Conservation (phyloP, 805 yeast species). For the Candida parachauliodes region DNA sequence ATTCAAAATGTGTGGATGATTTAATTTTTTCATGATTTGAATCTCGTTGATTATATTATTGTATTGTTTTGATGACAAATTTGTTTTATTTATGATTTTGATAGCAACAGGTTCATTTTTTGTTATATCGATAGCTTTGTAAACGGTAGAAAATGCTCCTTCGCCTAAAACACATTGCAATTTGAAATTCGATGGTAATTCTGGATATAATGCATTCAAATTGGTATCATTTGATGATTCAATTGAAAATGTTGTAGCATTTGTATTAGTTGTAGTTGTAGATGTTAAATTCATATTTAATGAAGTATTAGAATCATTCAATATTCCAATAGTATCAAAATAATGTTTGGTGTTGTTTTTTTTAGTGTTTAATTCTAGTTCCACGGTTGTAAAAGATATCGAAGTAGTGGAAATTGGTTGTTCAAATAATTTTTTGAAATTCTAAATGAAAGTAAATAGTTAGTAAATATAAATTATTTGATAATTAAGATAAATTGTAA, state of each 20-base stretch:
- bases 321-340: neutral
- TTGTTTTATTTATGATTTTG: slow-evolving; percentile 65
- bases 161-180: slow-evolving; percentile 52
- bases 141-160: slow-evolving; percentile 90
- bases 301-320: neutral
- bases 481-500: too few relatives aligned
- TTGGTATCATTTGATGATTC: neutral
- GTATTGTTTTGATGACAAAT: slow-evolving; percentile 49
- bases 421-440: slow-evolving; percentile 9
- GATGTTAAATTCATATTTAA: neutral
- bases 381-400: slow-evolving; percentile 8
- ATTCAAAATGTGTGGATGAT: slow-evolving; percentile 56
- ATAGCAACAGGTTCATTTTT: slow-evolving; percentile 54
- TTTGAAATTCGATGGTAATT: slow-evolving; percentile 28
- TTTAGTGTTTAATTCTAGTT: slow-evolving; percentile 1
- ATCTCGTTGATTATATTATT: slow-evolving; percentile 67
- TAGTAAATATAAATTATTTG: slow-evolving; percentile 4
- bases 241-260: neutral
- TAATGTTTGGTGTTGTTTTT: neutral
- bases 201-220: slow-evolving; percentile 16
- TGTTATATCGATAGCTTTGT: slow-evolving; percentile 53
- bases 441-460: slow-evolving; percentile 5
- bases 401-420: slow-evolving; percentile 8
- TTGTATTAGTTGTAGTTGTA: neutral
- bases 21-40: slow-evolving; percentile 61